A percentile compares a stretch with the other conserved stretches of the same genome.
These are phyloP conservation scores for Camellia lanceoleosa DNA, from an alignment of 148 eudicot genomes.

Conservation along the genomic window DNA sequence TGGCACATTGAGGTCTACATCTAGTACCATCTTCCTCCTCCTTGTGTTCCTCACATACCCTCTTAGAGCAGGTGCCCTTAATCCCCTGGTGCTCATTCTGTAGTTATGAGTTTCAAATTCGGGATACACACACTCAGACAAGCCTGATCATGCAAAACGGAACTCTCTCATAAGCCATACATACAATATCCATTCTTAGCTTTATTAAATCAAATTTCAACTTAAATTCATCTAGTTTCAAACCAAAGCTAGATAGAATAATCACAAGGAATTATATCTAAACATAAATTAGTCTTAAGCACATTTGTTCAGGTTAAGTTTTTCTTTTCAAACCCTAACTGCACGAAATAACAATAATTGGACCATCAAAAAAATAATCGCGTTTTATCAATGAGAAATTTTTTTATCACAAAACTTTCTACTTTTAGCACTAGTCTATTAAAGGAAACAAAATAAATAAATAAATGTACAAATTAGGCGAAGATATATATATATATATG, in stretches of 20 bases:
- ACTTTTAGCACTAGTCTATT: neutral
- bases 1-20: slow-evolving; percentile 69
- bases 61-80: slow-evolving; percentile 25
- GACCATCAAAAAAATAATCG: neutral
- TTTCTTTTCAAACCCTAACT: slow-evolving; percentile 2
- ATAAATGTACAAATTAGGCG: neutral
- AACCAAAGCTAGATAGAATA: neutral
- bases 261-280: neutral
- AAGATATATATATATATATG: neutral
- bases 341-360: neutral
- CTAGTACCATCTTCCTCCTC: slow-evolving; percentile 38
- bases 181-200: neutral
- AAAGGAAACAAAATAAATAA: neutral
- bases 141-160: neutral
- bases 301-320: neutral
- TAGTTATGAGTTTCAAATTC: neutral
- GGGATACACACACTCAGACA: slow-evolving; percentile 1
- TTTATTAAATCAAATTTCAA: neutral
- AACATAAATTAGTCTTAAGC: neutral
- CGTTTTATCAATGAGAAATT: neutral
- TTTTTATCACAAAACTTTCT: neutral
- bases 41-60: slow-evolving; percentile 33
- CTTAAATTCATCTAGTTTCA: neutral
- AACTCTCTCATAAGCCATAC: neutral
- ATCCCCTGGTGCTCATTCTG: slow-evolving; percentile 58